Evolutionary conservation across 768 basidiomycete genomes (phyloP).

Genomic region (Russula compacta): DNA sequence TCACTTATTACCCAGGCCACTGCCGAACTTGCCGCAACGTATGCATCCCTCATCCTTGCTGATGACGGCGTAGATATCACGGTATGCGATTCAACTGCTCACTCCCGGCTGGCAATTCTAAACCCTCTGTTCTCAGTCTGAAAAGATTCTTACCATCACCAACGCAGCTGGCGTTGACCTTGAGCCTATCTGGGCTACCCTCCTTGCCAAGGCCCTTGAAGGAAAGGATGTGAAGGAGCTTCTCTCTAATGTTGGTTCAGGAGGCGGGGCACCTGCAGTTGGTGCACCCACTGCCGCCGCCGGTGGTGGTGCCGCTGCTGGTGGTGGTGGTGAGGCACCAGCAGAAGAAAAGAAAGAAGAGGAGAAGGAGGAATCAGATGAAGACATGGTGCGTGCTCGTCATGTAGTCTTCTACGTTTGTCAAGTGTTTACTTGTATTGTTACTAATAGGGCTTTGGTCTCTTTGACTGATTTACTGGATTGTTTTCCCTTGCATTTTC

Average conservation of each 20-base stretch:
- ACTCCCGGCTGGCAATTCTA: not conserved
- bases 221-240: constrained; percentile 97
- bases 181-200: constrained; percentile 95
- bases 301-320: constrained; percentile 50
- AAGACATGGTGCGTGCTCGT: constrained; percentile 65
- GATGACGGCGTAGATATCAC: constrained; percentile 98
- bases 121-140: constrained; percentile 44
- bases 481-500: not conserved
- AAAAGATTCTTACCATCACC: constrained; percentile 86
- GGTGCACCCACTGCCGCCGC: constrained; percentile 43
- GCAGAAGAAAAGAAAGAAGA: constrained; percentile 77
- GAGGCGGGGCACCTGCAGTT: constrained; percentile 78
- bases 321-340: constrained; percentile 62
- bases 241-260: constrained; percentile 88
- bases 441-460: constrained; percentile 76
- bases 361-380: constrained; percentile 85
- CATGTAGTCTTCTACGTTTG: not conserved
- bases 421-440: not conserved
- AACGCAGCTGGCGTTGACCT: constrained; percentile 75
- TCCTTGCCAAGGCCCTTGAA: constrained; percentile 96
- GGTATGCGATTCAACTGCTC: constrained; percentile 42
- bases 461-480: constrained; percentile 66
- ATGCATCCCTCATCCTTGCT: constrained; percentile 97
- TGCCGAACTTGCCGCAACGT: constrained; percentile 83
- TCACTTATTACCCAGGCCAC: constrained; percentile 33